Evolutionary conservation across 2,329 filamentous ascomycete species (phyloP).

Genomic region (Ceratocystiopsis minuta): DNA sequence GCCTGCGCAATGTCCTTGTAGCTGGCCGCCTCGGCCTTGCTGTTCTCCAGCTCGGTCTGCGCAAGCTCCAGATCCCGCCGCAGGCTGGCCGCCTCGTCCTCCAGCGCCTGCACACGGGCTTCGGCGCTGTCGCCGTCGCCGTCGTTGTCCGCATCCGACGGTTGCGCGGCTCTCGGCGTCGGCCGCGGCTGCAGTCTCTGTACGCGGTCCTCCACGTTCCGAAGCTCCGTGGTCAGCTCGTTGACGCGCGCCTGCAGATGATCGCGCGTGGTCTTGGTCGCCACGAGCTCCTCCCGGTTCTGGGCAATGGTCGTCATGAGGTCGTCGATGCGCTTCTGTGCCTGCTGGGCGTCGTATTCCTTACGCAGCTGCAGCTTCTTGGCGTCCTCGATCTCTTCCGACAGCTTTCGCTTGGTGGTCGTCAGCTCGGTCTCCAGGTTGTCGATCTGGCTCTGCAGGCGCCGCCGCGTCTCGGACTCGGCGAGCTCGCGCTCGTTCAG

Average conservation of each 20-base stretch:
- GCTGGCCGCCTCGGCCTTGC: slow-evolving; percentile 65
- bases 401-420: slow-evolving; percentile 64
- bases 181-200: slow-evolving; percentile 67
- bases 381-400: slow-evolving; percentile 64
- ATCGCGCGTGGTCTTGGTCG: slow-evolving; percentile 72
- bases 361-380: slow-evolving; percentile 71
- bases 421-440: slow-evolving; percentile 61
- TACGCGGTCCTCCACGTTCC: slow-evolving; percentile 74
- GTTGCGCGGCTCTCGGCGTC: slow-evolving; percentile 29
- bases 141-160: slow-evolving; percentile 19
- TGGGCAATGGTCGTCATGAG: slow-evolving; percentile 63
- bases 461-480: slow-evolving; percentile 65
- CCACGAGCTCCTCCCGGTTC: slow-evolving; percentile 70
- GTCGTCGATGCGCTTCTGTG: slow-evolving; percentile 83
- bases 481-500: slow-evolving; percentile 80
- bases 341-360: slow-evolving; percentile 78
- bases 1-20: slow-evolving; percentile 78
- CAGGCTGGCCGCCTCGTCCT: slow-evolving; percentile 67
- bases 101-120: slow-evolving; percentile 59
- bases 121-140: slow-evolving; percentile 15
- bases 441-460: slow-evolving; percentile 63
- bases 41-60: slow-evolving; percentile 61
- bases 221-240: slow-evolving; percentile 73
- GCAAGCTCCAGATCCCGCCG: slow-evolving; percentile 74
- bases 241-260: slow-evolving; percentile 78